Evolutionary conservation across 805 yeast genomes (phyloP).

Genomic region (Metschnikowia cerradonensis): DNA sequence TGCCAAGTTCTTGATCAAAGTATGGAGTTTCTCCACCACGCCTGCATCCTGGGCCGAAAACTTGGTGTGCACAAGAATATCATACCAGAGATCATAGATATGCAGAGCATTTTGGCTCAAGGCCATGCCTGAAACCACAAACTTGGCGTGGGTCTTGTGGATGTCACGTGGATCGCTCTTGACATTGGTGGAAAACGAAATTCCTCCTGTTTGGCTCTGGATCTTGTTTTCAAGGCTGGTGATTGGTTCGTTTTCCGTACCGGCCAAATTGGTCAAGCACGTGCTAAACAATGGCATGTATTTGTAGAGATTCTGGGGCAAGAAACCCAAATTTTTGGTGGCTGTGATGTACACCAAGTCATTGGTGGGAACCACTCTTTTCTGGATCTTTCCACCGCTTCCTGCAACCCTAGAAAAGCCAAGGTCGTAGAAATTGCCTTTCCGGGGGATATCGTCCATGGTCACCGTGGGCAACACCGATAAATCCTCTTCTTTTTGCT

Average conservation of each 20-base stretch:
- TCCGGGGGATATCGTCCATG: slow-evolving; percentile 65
- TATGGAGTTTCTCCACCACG: slow-evolving; percentile 60
- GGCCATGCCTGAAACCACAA: slow-evolving; percentile 64
- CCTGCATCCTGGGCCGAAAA: slow-evolving; percentile 44
- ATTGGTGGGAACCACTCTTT: slow-evolving; percentile 65
- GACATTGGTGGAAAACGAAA: slow-evolving; percentile 58
- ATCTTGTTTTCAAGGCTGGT: slow-evolving; percentile 83
- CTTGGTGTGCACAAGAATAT: slow-evolving; percentile 65
- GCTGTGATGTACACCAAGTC: slow-evolving; percentile 77
- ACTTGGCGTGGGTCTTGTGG: slow-evolving; percentile 45
- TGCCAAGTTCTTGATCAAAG: slow-evolving; percentile 67
- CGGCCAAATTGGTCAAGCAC: slow-evolving; percentile 74
- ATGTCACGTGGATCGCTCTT: slow-evolving; percentile 52
- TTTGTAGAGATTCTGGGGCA: slow-evolving; percentile 62
- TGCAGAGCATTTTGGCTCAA: slow-evolving; percentile 58
- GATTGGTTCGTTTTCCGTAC: slow-evolving; percentile 69
- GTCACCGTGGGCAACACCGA: slow-evolving; percentile 77
- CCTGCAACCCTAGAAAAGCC: slow-evolving; percentile 25
- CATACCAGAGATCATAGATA: slow-evolving; percentile 63
- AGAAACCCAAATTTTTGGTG: slow-evolving; percentile 51
- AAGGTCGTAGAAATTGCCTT: slow-evolving; percentile 39
- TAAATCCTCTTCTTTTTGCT: slow-evolving; percentile 65
- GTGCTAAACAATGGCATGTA: slow-evolving; percentile 75
- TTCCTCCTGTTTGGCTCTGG: slow-evolving; percentile 79
- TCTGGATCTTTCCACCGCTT: slow-evolving; percentile 33